Conservation (phyloP, 805 yeast genomes). For the Maudiozyma turicensis region DNA sequence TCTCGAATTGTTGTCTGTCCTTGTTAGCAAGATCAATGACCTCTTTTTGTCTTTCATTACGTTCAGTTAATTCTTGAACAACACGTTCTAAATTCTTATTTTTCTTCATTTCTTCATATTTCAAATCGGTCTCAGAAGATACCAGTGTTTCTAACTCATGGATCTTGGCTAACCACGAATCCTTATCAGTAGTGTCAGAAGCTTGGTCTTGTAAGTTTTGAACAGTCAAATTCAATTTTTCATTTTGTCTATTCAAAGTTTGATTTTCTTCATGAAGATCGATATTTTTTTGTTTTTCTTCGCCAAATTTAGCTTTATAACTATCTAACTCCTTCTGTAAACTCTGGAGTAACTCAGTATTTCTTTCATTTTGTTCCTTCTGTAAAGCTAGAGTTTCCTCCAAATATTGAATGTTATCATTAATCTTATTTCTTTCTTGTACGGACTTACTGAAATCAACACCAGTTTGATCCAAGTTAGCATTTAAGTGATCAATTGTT, state of each 20-base stretch:
- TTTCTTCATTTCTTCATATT: constrained; percentile 44
- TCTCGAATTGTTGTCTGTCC: constrained; percentile 48
- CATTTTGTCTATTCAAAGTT: constrained; percentile 46
- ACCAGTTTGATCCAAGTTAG: constrained; percentile 3
- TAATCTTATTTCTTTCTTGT: constrained; percentile 17
- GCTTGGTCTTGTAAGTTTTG: constrained; percentile 39
- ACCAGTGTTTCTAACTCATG: constrained; percentile 43
- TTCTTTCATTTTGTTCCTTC: constrained; percentile 24
- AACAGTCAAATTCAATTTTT: constrained; percentile 39
- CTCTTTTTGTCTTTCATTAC: constrained; percentile 41
- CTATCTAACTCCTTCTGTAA: constrained; percentile 24
- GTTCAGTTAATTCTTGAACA: constrained; percentile 43
- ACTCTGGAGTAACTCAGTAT: constrained; percentile 31
- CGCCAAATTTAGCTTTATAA: constrained; percentile 29
- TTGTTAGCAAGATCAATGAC: constrained; percentile 45
- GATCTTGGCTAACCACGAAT: constrained; percentile 49
- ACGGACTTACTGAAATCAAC: constrained; percentile 11
- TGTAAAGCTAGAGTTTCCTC: constrained; percentile 26
- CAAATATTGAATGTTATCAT: constrained; percentile 16
- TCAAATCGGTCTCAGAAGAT: constrained; percentile 37
- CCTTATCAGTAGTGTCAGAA: constrained; percentile 42
- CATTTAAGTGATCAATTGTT: constrained; percentile 40
- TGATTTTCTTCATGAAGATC: constrained; percentile 59
- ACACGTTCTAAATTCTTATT: constrained; percentile 42
- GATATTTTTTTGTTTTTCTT: constrained; percentile 43